These are phyloP conservation scores for Metrosideros polymorpha DNA, from an alignment of 441 rosid species.

Conservation along the genomic window DNA sequence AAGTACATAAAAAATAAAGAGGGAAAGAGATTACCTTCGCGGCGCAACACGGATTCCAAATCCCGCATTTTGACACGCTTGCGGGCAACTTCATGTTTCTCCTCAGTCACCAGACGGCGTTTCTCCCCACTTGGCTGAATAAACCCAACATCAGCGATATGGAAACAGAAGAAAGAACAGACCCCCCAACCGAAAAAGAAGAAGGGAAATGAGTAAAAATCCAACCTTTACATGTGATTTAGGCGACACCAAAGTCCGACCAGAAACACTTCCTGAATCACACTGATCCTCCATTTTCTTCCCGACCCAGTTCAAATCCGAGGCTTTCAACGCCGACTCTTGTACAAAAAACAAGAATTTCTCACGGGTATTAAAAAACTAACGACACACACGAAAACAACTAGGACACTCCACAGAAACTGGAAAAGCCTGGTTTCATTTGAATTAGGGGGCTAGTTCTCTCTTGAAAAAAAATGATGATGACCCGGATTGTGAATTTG, in stretches of 20 bases:
- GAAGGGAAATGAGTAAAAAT: not conserved
- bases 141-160: slow-evolving; percentile 1
- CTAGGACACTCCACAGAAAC: not conserved
- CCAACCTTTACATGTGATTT: slow-evolving; percentile 38
- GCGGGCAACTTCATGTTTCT: slow-evolving; percentile 24
- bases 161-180: not conserved
- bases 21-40: slow-evolving; percentile 27
- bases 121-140: slow-evolving; percentile 34
- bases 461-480: not conserved
- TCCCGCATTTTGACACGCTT: slow-evolving; percentile 48
- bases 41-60: slow-evolving; percentile 24
- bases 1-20: not conserved
- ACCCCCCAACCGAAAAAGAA: not conserved
- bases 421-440: not conserved
- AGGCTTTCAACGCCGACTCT: not conserved
- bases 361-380: not conserved
- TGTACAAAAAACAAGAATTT: not conserved
- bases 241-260: slow-evolving; percentile 8
- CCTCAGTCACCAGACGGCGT: slow-evolving; percentile 23
- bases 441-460: not conserved
- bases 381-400: not conserved
- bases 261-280: slow-evolving; percentile 13
- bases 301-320: slow-evolving; percentile 7
- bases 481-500: not conserved
- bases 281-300: slow-evolving; percentile 31